Base-by-base conservation (phyloP, 2,329 filamentous ascomycete genomes). In the Pleurostoma richardsiae region DNA sequence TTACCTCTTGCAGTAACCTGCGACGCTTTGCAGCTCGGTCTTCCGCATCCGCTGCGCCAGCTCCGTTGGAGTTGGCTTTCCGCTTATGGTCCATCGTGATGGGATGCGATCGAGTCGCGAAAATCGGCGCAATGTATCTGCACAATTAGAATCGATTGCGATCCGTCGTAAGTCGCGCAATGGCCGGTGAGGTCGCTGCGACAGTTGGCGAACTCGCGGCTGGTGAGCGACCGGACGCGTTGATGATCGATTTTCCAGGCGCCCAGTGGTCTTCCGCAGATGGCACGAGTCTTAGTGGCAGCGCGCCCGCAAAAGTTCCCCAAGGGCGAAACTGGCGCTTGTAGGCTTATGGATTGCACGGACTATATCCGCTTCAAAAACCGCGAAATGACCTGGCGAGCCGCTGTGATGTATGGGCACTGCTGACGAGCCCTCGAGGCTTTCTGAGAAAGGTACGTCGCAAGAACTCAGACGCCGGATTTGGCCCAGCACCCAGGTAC, bases 11-110 rank as follows among this genome's bases (percentile, higher is more conserved):
- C 19, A 19, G 70, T 57, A 66, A 67, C 60, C 71, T 81, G 62
- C 74, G 74, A 56, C 78, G 71, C 68, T 82, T 82, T 5, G 72
- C 66, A 46, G 72, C 71, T 58, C 77, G 74, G 56, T 81, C 76
- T 45, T 74, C 72, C 48, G 65, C 63, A 48, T 80, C 76, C 41
- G 65, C 65, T 43, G 61, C 51, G 47, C 68, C 67, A 48, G 64
- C 61, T 51, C 72, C 70, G 57, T 73, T 73, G 43, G 61, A 59
- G 51, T 62, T 63, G 36, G 74, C 74, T 58, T 80, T 81, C 54
- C 77, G 74, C 66, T 81, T 81, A 60, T 68, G 70, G 54, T 81
- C 77, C 77, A 81, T 81, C 41, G 52, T 63, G 53, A 52, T 38
- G 43, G 42, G 41, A 31, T 44, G 42, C 43, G 51, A 48, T 43